Conservation (phyloP, 2,329 filamentous ascomycete genomes). For the Chrysosporium keratinophilum region DNA sequence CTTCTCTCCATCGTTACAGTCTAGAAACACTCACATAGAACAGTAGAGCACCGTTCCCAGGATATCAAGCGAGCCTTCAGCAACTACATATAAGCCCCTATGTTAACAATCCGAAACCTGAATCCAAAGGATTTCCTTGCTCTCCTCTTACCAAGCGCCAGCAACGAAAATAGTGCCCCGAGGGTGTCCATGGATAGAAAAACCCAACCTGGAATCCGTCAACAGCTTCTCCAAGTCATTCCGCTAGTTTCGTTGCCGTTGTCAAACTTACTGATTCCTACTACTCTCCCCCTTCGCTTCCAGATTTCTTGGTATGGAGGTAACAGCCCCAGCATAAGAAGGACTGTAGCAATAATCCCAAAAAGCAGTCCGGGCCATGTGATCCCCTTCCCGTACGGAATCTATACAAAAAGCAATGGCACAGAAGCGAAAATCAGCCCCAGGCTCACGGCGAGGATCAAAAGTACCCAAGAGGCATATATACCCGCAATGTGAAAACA, state of each 20-base stretch:
- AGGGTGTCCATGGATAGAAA: conserved; percentile 52
- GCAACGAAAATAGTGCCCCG: conserved; percentile 54
- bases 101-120: conserved; percentile 14
- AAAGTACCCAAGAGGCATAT: conserved; percentile 12
- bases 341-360: conserved; percentile 48
- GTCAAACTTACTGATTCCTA: conserved; percentile 46
- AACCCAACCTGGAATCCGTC: conserved; percentile 36
- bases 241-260: background rate
- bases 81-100: conserved; percentile 32
- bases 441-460: too few relatives aligned
- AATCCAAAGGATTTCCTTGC: background rate
- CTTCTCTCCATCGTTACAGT: background rate
- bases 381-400: conserved; percentile 45
- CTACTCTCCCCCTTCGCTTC: conserved; percentile 51
- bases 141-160: conserved; percentile 46
- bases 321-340: conserved; percentile 48
- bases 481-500: conserved; percentile 47
- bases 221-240: background rate
- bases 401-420: conserved; percentile 28
- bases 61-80: conserved; percentile 51
- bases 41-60: conserved; percentile 53
- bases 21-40: conserved; percentile 41
- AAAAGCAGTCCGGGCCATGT: conserved; percentile 47
- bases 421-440: background rate
- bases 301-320: conserved; percentile 53